Conservation (phyloP, 345 rosid genomes). For the Firmiana major region DNA sequence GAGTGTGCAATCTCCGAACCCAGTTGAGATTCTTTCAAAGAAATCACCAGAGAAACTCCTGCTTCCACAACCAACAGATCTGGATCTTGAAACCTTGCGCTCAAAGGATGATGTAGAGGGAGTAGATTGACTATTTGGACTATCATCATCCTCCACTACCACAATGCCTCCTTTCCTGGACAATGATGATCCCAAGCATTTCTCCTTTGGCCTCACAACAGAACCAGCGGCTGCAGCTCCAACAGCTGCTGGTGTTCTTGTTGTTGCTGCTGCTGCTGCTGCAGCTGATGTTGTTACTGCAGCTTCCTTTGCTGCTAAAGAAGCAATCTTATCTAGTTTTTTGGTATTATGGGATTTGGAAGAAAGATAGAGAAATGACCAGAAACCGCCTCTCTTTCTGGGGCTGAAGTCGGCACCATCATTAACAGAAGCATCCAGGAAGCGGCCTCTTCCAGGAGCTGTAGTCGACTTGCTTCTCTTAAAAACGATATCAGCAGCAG, state of each 20-base stretch:
- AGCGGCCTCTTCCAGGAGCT: constrained; percentile 38
- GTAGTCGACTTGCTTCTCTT: constrained; percentile 82
- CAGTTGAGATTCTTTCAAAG: constrained; percentile 93
- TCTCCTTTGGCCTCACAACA: constrained; percentile 32
- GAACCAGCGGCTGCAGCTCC: constrained; percentile 17
- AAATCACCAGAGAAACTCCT: constrained; percentile 96
- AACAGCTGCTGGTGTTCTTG: neutral
- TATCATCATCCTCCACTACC: constrained; percentile 55
- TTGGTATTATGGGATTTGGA: constrained; percentile 33
- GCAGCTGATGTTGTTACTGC: neutral
- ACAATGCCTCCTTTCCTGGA: constrained; percentile 42
- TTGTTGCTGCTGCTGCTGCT: too few relatives aligned
- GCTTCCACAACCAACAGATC: constrained; percentile 99
- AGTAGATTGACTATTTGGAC: constrained; percentile 46
- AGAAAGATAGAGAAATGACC: constrained; percentile 81
- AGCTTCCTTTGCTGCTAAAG: constrained; percentile 9
- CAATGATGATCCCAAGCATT: constrained; percentile 40
- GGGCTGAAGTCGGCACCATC: constrained; percentile 52
- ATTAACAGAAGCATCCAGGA: constrained; percentile 32
- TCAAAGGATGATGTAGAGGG: constrained; percentile 59
- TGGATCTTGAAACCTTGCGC: constrained; percentile 94
- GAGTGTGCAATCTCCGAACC: constrained; percentile 93
- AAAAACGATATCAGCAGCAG: constrained; percentile 42
- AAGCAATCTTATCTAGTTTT: constrained; percentile 31
- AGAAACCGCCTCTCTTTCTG: constrained; percentile 64